phyloP scores from a whole-genome alignment of 495 filamentous ascomycete genomes.

The Monascus purpureus region DNA sequence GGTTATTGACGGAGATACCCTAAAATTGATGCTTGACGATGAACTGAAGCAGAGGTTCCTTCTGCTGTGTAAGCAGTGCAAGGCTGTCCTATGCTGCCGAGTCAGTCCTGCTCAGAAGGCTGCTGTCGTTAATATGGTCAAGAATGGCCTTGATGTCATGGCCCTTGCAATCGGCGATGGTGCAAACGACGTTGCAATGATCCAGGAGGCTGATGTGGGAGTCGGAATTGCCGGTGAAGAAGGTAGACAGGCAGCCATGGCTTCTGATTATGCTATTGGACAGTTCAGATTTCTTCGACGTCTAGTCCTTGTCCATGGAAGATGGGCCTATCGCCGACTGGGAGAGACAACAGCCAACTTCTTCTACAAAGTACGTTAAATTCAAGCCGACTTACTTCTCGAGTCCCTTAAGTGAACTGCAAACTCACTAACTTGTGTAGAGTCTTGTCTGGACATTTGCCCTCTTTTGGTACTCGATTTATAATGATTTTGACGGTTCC shows the following conservation, averaged over 20 bases:
- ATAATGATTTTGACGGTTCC: conserved; percentile 85
- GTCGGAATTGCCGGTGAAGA: conserved; percentile 97
- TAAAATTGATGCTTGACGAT: conserved; percentile 79
- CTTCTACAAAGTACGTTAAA: conserved; percentile 75
- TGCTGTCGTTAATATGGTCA: conserved; percentile 92
- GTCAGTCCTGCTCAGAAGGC: conserved; percentile 96
- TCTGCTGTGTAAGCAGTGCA: conserved; percentile 93
- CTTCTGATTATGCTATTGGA: conserved; percentile 94
- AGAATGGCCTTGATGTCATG: conserved; percentile 89
- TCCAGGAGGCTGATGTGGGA: conserved; percentile 96
- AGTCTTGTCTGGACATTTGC: conserved; percentile 97
- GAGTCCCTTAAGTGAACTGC: no score
- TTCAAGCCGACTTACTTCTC: no score
- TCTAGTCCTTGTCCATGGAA: conserved; percentile 85
- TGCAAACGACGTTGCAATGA: conserved; percentile 99
- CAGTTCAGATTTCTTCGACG: conserved; percentile 93
- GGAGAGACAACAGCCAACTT: conserved; percentile 95
- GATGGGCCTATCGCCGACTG: conserved; percentile 90
- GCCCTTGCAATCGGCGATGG: conserved; percentile 94
- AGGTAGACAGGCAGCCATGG: conserved; percentile 96
- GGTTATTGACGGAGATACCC: conserved; percentile 88
- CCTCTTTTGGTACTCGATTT: conserved; percentile 97
- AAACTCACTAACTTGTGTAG: no score
- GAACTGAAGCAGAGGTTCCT: conserved; percentile 81
- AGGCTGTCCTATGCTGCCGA: conserved; percentile 92